A percentile compares a stretch with the other conserved stretches of the same genome.
Conservation (phyloP, 495 filamentous ascomycete species). For the Penicillium lagena region DNA sequence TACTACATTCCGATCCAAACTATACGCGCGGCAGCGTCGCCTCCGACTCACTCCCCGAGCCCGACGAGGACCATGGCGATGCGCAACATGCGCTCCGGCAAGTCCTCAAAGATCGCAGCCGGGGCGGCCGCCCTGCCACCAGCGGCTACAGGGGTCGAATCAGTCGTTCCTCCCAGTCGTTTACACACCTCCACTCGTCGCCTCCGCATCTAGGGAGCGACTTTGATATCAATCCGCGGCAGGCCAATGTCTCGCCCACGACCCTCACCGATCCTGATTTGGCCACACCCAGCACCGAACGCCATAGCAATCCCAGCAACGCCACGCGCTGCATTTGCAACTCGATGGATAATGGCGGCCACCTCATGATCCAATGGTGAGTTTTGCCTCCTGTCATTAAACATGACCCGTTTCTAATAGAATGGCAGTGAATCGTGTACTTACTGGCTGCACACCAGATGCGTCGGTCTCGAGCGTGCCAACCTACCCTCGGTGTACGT, state of each 20-base stretch:
- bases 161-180: conserved; percentile 25
- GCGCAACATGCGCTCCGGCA: conserved; percentile 63
- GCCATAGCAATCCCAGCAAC: conserved; percentile 45
- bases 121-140: conserved; percentile 38
- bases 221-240: conserved; percentile 29
- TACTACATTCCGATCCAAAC: conserved; percentile 27
- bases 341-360: conserved; percentile 56
- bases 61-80: conserved; percentile 46
- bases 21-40: conserved; percentile 36
- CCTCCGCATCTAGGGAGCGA: conserved; percentile 37
- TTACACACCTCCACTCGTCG: conserved; percentile 37
- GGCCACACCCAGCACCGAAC: conserved; percentile 59
- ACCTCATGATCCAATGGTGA: conserved; percentile 82
- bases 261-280: conserved; percentile 61
- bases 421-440: conserved; percentile 70
- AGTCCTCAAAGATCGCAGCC: conserved; percentile 57
- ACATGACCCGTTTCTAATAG: neutral
- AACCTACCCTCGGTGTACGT: conserved; percentile 71
- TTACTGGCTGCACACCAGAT: conserved; percentile 77
- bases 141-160: conserved; percentile 23
- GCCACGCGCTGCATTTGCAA: conserved; percentile 72
- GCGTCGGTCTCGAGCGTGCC: conserved; percentile 60
- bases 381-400: conserved; percentile 8
- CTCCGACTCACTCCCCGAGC: conserved; percentile 48
- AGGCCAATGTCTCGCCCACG: conserved; percentile 54